phyloP scores from a whole-genome alignment of 257 asterid genomes.

The Salvia splendens region DNA sequence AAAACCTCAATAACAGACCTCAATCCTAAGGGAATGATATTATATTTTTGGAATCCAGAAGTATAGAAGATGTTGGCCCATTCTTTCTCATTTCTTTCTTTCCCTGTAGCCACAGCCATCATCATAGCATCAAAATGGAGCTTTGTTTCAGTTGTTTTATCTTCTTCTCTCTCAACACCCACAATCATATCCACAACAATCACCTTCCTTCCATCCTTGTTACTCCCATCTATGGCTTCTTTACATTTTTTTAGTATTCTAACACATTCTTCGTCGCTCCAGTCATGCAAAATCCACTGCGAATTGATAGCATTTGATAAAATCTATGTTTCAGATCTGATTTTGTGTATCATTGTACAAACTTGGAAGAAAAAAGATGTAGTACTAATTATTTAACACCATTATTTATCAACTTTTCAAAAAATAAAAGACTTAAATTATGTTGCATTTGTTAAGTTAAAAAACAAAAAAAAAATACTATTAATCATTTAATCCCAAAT shows the following conservation, averaged over 20 bases:
- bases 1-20: too few relatives aligned
- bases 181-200: conserved; percentile 24
- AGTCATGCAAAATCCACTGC: conserved; percentile 17
- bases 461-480: too few relatives aligned
- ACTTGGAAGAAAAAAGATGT: too few relatives aligned
- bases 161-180: not conserved
- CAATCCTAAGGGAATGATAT: too few relatives aligned
- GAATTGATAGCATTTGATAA: not conserved
- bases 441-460: too few relatives aligned
- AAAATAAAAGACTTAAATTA: too few relatives aligned
- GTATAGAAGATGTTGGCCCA: not conserved
- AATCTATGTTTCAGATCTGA: too few relatives aligned
- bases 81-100: conserved; percentile 17
- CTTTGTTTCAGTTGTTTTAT: not conserved
- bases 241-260: conserved; percentile 7
- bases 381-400: too few relatives aligned
- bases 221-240: not conserved
- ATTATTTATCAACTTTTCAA: too few relatives aligned
- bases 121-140: conserved; percentile 1
- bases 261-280: conserved; percentile 1
- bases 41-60: too few relatives aligned
- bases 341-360: too few relatives aligned
- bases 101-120: not conserved
- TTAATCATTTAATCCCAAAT: too few relatives aligned
- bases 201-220: not conserved